Percentiles rank a stretch among this genome's conserved stretches.
These are phyloP conservation scores for Monascus ruber DNA, from an alignment of 2,329 filamentous ascomycete species.

Conservation along the genomic window DNA sequence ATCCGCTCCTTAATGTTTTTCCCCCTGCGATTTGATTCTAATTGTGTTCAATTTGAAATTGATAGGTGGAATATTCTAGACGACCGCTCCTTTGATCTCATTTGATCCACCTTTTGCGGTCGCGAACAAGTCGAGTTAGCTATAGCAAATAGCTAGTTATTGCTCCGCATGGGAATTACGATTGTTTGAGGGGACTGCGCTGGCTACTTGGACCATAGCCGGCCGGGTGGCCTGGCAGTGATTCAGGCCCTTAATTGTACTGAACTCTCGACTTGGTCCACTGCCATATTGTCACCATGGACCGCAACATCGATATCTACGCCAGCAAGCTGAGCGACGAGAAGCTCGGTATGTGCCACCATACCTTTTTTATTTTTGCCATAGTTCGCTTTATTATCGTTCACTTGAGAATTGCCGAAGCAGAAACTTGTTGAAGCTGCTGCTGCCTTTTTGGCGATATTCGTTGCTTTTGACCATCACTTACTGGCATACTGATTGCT, in stretches of 20 bases:
- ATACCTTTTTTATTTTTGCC: too few species aligned
- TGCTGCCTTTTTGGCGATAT: not conserved
- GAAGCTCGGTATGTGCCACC: conserved; percentile 32
- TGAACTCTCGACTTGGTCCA: not conserved
- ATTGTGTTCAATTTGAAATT: too few species aligned
- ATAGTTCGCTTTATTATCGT: too few species aligned
- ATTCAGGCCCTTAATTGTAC: conserved; percentile 11
- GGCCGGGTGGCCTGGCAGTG: conserved; percentile 29
- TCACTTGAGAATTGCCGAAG: too few species aligned
- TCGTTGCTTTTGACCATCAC: too few species aligned
- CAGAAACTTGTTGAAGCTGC: not conserved
- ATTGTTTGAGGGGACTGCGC: conserved; percentile 12
- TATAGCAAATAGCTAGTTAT: conserved; percentile 12
- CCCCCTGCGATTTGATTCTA: conserved; percentile 1
- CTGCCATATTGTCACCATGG: conserved; percentile 21
- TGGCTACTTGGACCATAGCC: conserved; percentile 19
- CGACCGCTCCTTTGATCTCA: conserved; percentile 7
- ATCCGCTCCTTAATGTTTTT: conserved; percentile 7
- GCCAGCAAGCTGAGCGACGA: conserved; percentile 38
- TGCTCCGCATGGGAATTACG: conserved; percentile 19
- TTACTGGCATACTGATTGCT: not conserved
- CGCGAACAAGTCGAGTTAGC: conserved; percentile 12
- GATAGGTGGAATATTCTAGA: conserved; percentile 22
- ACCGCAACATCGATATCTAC: conserved; percentile 39
- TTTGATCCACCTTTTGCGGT: conserved; percentile 16